Evolutionary conservation across 306 rosid genomes (phyloP).

Genomic region (Styphnolobium japonicum): DNA sequence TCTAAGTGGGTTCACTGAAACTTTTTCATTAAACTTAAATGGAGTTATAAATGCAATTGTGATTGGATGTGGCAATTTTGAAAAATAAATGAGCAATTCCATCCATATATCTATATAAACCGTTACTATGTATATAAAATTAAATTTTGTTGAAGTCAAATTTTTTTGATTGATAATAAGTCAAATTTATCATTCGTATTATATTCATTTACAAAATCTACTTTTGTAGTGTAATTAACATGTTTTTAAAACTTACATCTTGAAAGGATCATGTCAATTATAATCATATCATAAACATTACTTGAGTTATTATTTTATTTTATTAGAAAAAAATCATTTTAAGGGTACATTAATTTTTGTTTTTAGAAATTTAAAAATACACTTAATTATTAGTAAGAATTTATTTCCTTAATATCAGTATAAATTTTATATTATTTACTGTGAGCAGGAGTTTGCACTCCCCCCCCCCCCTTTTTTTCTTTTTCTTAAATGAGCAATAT

Average conservation of each 20-base stretch:
- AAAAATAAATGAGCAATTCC: background rate
- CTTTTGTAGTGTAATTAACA: background rate
- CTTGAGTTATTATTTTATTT: background rate
- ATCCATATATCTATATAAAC: background rate
- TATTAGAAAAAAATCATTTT: background rate
- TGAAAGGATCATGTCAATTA: background rate
- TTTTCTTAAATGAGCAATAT: too few relatives aligned
- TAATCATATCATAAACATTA: background rate
- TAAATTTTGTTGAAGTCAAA: background rate
- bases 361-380: too few relatives aligned
- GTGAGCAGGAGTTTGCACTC: too few relatives aligned
- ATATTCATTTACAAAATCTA: background rate
- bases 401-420: too few relatives aligned
- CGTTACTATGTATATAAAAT: background rate
- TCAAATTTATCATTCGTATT: background rate
- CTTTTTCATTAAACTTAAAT: background rate
- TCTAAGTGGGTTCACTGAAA: background rate
- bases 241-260: background rate
- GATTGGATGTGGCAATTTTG: background rate
- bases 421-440: too few relatives aligned
- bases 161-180: too few relatives aligned
- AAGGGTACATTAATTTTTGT: too few relatives aligned
- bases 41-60: background rate
- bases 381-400: too few relatives aligned
- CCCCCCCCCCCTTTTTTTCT: too few relatives aligned